Evolutionary conservation across 768 basidiomycete genomes (phyloP), one percentile per base, ranked within the genome.

Genomic region (Suillus sp.): DNA sequence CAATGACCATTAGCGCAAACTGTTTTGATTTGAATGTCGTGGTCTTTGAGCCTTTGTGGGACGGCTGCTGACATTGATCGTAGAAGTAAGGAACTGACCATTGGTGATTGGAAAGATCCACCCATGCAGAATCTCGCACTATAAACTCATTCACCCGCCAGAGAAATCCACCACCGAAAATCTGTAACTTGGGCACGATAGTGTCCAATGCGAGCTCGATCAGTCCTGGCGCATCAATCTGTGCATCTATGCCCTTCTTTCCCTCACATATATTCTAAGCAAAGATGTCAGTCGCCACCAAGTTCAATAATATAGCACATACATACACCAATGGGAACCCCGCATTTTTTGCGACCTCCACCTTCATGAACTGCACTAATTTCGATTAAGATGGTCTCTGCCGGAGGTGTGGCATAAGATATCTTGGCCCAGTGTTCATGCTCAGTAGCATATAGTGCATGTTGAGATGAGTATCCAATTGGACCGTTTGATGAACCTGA

Each of bases 181-280:
- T 27, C 1, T 22, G 16, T 8, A 65, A 35, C 7, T 37, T n/a
- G 6, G 64, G 64, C n/a, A 54, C 3, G 9, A 65, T n/a, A 20
- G 45, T 62, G 4, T 32, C 14, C 7, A 47, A 45, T 2, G 64
- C 58, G 2, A 62, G 18, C 5, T 16, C 30, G 1, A 55, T 42
- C 14, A 65, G 58, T 7, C n/a, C 50, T 30, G 58, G 42, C 2
- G 58, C 34, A 20, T n/a, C 35, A 22, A 43, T 47, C 6, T 34
- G 27, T 9, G 64, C 58, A 47, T 65, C 58, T 42, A 65, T 54
- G 14, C 45, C 64, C 18, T 60, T 65, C 18, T 47, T 60, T 7
- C 64, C 64, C 32, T 65, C 61, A 14, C 48, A 43, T 4, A 65
- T 65, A 60, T 59, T 60, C 65, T 65, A 42, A 34, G 14, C 27